Conservation (phyloP, 106 monocot genomes). For the Dactylorhiza incarnata region DNA sequence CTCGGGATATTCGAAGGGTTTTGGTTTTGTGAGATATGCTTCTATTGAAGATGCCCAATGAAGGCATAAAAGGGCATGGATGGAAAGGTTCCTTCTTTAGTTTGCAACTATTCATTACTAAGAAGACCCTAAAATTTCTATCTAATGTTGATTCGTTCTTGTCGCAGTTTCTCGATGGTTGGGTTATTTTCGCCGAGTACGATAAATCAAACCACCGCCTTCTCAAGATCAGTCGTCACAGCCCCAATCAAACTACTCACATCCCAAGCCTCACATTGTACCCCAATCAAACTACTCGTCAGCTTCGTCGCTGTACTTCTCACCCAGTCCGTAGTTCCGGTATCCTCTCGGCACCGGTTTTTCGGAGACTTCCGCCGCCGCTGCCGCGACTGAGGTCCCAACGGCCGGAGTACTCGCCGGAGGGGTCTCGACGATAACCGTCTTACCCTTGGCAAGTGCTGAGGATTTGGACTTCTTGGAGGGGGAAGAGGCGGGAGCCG, state of each 20-base stretch:
- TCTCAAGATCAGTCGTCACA: slow-evolving; percentile 14
- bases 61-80: slow-evolving; percentile 73
- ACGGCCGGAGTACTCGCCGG: no score
- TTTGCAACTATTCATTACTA: neutral
- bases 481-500: no score
- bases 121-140: neutral
- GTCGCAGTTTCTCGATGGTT: slow-evolving; percentile 87
- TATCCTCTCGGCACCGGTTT: no score
- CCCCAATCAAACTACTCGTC: no score
- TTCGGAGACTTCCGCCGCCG: no score
- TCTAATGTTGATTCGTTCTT: neutral
- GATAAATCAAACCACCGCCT: slow-evolving; percentile 56
- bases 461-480: no score
- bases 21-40: slow-evolving; percentile 65
- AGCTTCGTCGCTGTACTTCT: no score
- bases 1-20: slow-evolving; percentile 73
- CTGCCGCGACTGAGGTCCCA: no score
- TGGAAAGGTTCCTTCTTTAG: slow-evolving; percentile 36
- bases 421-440: no score
- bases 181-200: slow-evolving; percentile 97
- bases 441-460: no score
- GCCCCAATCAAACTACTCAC: slow-evolving; percentile 3
- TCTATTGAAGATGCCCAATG: slow-evolving; percentile 44
- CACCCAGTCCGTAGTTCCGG: no score
- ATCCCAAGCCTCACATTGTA: neutral